Percentiles rank a stretch among this genome's conserved stretches.
phyloP scores from a whole-genome alignment of 1,139 yeast genomes.

The Petasospora fabianii region DNA sequence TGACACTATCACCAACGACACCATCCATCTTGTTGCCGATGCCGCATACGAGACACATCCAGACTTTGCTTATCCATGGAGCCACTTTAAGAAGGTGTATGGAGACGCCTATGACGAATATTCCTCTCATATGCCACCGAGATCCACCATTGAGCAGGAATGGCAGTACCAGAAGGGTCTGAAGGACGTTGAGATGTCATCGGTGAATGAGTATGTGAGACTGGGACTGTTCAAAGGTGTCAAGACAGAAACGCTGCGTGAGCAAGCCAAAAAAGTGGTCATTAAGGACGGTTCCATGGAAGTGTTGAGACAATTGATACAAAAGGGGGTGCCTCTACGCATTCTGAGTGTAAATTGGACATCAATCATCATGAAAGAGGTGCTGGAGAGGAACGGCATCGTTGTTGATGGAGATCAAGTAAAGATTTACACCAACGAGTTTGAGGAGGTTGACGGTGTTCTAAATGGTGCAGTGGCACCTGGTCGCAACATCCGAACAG shows the following conservation, averaged over 20 bases:
- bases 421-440: constrained; percentile 45
- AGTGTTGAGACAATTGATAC: constrained; percentile 32
- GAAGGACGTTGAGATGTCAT: constrained; percentile 45
- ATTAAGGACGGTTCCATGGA: constrained; percentile 44
- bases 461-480: constrained; percentile 39
- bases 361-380: constrained; percentile 42
- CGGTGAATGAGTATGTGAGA: constrained; percentile 44
- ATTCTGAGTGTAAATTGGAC: constrained; percentile 70
- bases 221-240: constrained; percentile 45
- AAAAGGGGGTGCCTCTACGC: constrained; percentile 35
- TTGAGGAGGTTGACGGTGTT: constrained; percentile 37
- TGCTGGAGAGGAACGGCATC: constrained; percentile 36
- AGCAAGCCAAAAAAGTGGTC: constrained; percentile 37
- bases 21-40: constrained; percentile 49
- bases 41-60: constrained; percentile 45
- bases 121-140: constrained; percentile 24
- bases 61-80: constrained; percentile 38
- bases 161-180: constrained; percentile 43
- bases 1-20: constrained; percentile 65
- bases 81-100: constrained; percentile 45
- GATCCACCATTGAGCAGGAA: constrained; percentile 36
- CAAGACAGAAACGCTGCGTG: constrained; percentile 30
- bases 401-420: constrained; percentile 24
- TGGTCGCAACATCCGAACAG: constrained; percentile 43
- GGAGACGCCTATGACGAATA: constrained; percentile 35